Conservation (phyloP, 345 rosid genomes). For the Gossypium raimondii region DNA sequence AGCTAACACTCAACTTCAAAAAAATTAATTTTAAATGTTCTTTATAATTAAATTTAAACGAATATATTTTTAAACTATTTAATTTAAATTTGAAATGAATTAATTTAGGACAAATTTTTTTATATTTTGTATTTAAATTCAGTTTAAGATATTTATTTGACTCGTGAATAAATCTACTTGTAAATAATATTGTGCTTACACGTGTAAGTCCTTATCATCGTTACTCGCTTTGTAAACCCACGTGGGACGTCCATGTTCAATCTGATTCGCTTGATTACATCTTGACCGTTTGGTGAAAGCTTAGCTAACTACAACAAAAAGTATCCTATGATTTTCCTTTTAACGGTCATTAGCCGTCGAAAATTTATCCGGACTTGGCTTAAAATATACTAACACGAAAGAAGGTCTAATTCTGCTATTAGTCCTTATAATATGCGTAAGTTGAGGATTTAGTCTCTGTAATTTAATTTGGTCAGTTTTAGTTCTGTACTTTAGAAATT, state of each 20-base stretch:
- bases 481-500: too few relatives aligned
- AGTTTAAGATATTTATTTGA: too few relatives aligned
- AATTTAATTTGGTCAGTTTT: not conserved
- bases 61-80: too few relatives aligned
- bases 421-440: not conserved
- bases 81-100: too few relatives aligned
- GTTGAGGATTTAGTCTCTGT: not conserved
- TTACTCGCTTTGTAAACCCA: not conserved
- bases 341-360: not conserved
- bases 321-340: not conserved
- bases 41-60: too few relatives aligned
- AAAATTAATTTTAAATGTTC: too few relatives aligned
- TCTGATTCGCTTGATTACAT: not conserved
- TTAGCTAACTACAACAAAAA: not conserved
- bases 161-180: not conserved
- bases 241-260: not conserved
- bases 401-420: not conserved
- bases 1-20: rapidly evolving
- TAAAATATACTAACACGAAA: not conserved
- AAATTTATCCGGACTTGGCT: not conserved
- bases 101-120: too few relatives aligned
- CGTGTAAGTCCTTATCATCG: not conserved
- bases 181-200: not conserved
- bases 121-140: too few relatives aligned
- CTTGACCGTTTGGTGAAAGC: not conserved